phyloP scores from a whole-genome alignment of 2,329 filamentous ascomycete species.

The Fusarium nurragi region DNA sequence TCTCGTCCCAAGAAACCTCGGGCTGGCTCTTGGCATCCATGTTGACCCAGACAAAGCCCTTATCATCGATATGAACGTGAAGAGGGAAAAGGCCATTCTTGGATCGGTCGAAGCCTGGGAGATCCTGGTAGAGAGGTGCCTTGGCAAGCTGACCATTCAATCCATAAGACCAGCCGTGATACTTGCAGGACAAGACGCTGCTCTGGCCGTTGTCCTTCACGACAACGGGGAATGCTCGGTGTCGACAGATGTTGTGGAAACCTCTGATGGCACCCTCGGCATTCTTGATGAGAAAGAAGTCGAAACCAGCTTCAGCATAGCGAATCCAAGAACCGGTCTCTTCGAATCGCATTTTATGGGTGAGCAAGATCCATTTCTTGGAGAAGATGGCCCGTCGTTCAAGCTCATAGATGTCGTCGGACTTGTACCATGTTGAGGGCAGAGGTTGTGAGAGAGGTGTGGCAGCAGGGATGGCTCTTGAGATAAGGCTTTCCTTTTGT shows the following conservation, averaged over 20 bases:
- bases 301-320: slow-evolving; percentile 63
- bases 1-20: slow-evolving; percentile 60
- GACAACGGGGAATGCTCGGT: slow-evolving; percentile 68
- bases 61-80: slow-evolving; percentile 61
- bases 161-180: slow-evolving; percentile 71
- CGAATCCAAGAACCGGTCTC: slow-evolving; percentile 65
- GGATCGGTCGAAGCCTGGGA: slow-evolving; percentile 63
- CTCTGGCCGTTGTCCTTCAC: slow-evolving; percentile 59
- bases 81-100: slow-evolving; percentile 65
- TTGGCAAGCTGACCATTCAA: slow-evolving; percentile 67
- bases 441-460: slow-evolving; percentile 31
- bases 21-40: slow-evolving; percentile 58
- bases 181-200: slow-evolving; percentile 66
- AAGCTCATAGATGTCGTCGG: slow-evolving; percentile 63
- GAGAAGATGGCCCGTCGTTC: slow-evolving; percentile 67
- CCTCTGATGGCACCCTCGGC: slow-evolving; percentile 64
- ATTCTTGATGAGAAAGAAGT: slow-evolving; percentile 64
- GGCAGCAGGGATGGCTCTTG: slow-evolving; percentile 17
- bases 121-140: slow-evolving; percentile 66
- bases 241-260: slow-evolving; percentile 71
- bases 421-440: slow-evolving; percentile 57
- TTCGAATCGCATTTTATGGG: slow-evolving; percentile 60
- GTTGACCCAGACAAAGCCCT: slow-evolving; percentile 68
- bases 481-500: slow-evolving; percentile 24
- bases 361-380: slow-evolving; percentile 63